Evolutionary conservation across 768 basidiomycete species (phyloP).

Genomic region (Phlebiopsis flavidoalba): DNA sequence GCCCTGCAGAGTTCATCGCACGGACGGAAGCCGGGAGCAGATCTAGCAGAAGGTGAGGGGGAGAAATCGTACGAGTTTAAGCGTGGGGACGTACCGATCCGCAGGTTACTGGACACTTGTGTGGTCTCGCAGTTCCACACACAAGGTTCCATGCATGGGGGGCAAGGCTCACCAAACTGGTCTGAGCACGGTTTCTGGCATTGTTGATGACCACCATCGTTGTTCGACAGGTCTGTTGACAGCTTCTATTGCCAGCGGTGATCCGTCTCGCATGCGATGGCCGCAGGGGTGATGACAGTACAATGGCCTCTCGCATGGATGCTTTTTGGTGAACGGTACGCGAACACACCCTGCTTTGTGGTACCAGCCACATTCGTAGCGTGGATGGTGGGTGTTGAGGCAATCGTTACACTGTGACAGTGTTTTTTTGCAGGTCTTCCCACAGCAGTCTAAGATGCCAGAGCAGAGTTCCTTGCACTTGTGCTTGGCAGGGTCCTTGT

Average conservation of each 20-base stretch:
- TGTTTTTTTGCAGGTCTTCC: slow-evolving; percentile 45
- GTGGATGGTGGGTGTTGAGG: slow-evolving; percentile 23
- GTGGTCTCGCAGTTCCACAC: slow-evolving; percentile 59
- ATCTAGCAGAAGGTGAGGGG: slow-evolving; percentile 32
- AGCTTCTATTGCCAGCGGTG: slow-evolving; percentile 46
- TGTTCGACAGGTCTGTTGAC: slow-evolving; percentile 47
- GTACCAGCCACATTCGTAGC: slow-evolving; percentile 9
- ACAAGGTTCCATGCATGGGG: slow-evolving; percentile 60
- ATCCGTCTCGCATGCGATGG: slow-evolving; percentile 39
- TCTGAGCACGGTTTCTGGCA: slow-evolving; percentile 46
- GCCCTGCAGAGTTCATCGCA: slow-evolving; percentile 52
- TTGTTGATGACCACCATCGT: slow-evolving; percentile 44
- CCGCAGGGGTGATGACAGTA: slow-evolving; percentile 56
- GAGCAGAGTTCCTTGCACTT: slow-evolving; percentile 39
- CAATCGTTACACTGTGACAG: slow-evolving; percentile 45
- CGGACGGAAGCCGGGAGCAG: slow-evolving; percentile 64
- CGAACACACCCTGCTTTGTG: slow-evolving; percentile 10
- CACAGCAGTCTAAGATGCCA: slow-evolving; percentile 47
- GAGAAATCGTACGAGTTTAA: not conserved
- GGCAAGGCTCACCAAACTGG: no score
- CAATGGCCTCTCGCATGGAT: slow-evolving; percentile 46
- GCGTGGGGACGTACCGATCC: slow-evolving; percentile 51
- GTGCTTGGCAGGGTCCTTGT: slow-evolving; percentile 33
- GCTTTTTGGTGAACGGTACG: slow-evolving; percentile 35
- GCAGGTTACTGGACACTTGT: slow-evolving; percentile 55